Evolutionary conservation across 345 rosid species (phyloP).

Genomic region (Reutealis trisperma): DNA sequence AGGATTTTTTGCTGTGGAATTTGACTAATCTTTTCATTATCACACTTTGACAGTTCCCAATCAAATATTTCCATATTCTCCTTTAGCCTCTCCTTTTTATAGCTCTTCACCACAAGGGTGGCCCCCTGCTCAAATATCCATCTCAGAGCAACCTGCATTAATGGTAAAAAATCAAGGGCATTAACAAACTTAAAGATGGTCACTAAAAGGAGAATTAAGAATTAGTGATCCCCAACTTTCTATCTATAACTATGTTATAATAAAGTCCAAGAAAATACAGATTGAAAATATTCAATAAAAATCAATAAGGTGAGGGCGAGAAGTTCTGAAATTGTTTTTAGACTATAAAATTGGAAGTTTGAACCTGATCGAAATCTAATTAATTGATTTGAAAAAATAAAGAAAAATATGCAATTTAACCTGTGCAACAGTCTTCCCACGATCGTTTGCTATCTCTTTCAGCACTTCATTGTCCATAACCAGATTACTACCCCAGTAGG

Average conservation of each 20-base stretch:
- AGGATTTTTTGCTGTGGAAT: slow-evolving; percentile 3
- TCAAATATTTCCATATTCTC: slow-evolving; percentile 16
- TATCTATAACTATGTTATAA: too few species aligned
- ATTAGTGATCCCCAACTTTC: too few species aligned
- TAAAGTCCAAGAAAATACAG: too few species aligned
- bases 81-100: slow-evolving; percentile 17
- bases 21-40: slow-evolving; percentile 8
- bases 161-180: not conserved
- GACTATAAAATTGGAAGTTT: too few species aligned
- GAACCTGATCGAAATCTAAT: too few species aligned
- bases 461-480: slow-evolving; percentile 25
- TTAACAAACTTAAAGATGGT: not conserved
- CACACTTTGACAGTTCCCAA: slow-evolving; percentile 12
- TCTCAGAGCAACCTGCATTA: slow-evolving; percentile 18
- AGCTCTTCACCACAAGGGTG: slow-evolving; percentile 14
- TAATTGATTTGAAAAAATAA: not conserved
- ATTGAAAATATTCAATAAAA: too few species aligned
- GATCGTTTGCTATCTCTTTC: slow-evolving; percentile 22
- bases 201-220: too few species aligned
- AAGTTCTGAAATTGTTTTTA: too few species aligned
- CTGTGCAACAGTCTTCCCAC: slow-evolving; percentile 31
- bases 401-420: not conserved
- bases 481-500: slow-evolving; percentile 18
- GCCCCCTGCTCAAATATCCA: slow-evolving; percentile 25
- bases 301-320: too few species aligned